A percentile compares a stretch with the other conserved stretches of the same genome.
Conservation (phyloP, 2,329 filamentous ascomycete genomes). For the Peltaster fructicola region DNA sequence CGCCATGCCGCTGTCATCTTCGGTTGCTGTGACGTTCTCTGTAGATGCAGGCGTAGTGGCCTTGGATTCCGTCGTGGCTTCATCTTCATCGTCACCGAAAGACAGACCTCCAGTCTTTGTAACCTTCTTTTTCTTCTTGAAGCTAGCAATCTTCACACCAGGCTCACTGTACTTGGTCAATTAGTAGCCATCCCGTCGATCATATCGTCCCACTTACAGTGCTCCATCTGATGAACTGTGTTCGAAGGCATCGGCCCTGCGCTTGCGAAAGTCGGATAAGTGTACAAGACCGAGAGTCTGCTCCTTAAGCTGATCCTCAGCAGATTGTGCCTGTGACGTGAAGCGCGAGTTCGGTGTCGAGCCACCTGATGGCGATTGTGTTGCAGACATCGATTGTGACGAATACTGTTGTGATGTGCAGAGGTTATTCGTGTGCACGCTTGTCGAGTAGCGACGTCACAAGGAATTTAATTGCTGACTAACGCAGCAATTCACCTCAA, state of each 20-base stretch:
- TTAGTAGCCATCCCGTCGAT: slow-evolving; percentile 34
- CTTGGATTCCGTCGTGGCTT: too few relatives aligned
- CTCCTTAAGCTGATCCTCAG: slow-evolving; percentile 65
- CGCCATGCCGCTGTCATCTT: slow-evolving; percentile 19
- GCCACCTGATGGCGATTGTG: slow-evolving; percentile 5
- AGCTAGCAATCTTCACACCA: slow-evolving; percentile 26
- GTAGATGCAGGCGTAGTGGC: too few relatives aligned
- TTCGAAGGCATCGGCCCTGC: slow-evolving; percentile 84
- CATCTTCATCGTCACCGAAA: slow-evolving; percentile 53
- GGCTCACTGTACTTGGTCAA: slow-evolving; percentile 38
- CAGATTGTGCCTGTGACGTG: slow-evolving; percentile 55
- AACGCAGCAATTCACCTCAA: too few relatives aligned
- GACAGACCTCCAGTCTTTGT: slow-evolving; percentile 44
- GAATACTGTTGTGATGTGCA: neutral
- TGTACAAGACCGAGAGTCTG: slow-evolving; percentile 82
- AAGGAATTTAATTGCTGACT: too few relatives aligned
- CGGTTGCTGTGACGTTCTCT: too few relatives aligned
- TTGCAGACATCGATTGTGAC: slow-evolving; percentile 4
- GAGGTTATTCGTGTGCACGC: neutral
- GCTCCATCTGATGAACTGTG: slow-evolving; percentile 49
- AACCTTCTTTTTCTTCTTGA: slow-evolving; percentile 40
- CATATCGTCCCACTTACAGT: slow-evolving; percentile 41
- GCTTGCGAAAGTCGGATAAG: slow-evolving; percentile 87
- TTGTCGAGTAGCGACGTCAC: too few relatives aligned
- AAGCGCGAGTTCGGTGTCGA: slow-evolving; percentile 36